Conservation (phyloP, 495 filamentous ascomycete genomes). For the Aspergillus taichungensis region DNA sequence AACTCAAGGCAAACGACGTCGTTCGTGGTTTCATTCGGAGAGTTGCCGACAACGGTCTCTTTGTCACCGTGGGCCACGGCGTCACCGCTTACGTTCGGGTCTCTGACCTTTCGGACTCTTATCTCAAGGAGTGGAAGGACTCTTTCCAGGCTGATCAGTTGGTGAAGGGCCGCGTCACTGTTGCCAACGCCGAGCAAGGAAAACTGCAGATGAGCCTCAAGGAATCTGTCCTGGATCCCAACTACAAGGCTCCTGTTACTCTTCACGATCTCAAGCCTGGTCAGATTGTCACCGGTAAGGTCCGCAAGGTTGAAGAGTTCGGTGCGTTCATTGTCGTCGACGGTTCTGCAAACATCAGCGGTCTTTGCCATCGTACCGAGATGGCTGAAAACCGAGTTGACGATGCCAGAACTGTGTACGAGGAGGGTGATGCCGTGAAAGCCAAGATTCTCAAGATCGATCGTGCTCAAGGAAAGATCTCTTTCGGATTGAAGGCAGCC, state of each 20-base stretch:
- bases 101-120: constrained; percentile 81
- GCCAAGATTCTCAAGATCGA: constrained; percentile 79
- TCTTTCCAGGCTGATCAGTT: constrained; percentile 77
- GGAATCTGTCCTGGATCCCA: constrained; percentile 68
- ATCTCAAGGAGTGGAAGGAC: constrained; percentile 93
- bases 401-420: constrained; percentile 75
- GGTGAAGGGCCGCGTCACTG: constrained; percentile 74
- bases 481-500: constrained; percentile 83
- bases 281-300: constrained; percentile 74
- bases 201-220: constrained; percentile 83
- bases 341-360: constrained; percentile 74
- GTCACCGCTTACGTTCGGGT: constrained; percentile 77
- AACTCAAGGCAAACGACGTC: constrained; percentile 70
- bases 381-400: constrained; percentile 74
- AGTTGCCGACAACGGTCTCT: constrained; percentile 76
- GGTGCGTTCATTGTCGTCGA: constrained; percentile 91
- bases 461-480: constrained; percentile 60
- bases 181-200: constrained; percentile 52
- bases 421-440: constrained; percentile 83
- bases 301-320: constrained; percentile 88
- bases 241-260: constrained; percentile 59
- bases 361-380: constrained; percentile 82
- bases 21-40: constrained; percentile 84
- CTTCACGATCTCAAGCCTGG: constrained; percentile 68
- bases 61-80: constrained; percentile 67